Conservation (phyloP, 1,284 basidiomycete genomes). For the Ustilago curta region DNA sequence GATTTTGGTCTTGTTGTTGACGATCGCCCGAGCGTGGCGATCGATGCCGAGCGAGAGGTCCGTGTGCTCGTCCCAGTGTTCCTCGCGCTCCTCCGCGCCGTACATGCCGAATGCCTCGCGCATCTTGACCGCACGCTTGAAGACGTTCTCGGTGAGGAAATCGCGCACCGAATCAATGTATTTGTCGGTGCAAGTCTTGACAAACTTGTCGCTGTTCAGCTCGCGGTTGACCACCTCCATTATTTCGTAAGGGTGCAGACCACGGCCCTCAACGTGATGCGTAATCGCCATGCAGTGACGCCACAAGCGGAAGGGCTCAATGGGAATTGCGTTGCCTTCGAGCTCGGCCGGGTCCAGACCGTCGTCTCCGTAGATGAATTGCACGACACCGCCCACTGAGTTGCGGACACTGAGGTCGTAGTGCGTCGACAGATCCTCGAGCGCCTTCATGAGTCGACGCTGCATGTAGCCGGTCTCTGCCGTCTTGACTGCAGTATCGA, state of each 20-base stretch:
- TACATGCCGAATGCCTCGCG: slow-evolving; percentile 86
- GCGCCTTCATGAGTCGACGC: slow-evolving; percentile 96
- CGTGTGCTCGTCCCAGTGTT: slow-evolving; percentile 82
- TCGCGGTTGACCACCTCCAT: slow-evolving; percentile 79
- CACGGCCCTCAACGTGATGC: slow-evolving; percentile 70
- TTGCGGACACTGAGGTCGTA: slow-evolving; percentile 98
- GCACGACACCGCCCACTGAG: slow-evolving; percentile 94
- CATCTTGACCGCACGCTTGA: slow-evolving; percentile 77
- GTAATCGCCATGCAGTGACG: slow-evolving; percentile 82
- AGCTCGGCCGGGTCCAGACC: slow-evolving; percentile 95
- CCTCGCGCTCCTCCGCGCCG: slow-evolving; percentile 80
- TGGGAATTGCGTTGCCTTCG: slow-evolving; percentile 88
- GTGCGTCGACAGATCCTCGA: slow-evolving; percentile 96
- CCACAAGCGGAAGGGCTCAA: slow-evolving; percentile 80
- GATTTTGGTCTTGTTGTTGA: slow-evolving; percentile 91
- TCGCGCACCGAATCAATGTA: slow-evolving; percentile 82
- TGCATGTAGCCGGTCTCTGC: slow-evolving; percentile 99
- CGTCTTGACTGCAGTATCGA: slow-evolving; percentile 99
- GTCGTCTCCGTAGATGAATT: slow-evolving; percentile 97
- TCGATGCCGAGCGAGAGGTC: slow-evolving; percentile 83
- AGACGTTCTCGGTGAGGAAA: slow-evolving; percentile 81
- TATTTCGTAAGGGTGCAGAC: slow-evolving; percentile 89
- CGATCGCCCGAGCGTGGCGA: slow-evolving; percentile 73
- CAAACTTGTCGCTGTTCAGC: slow-evolving; percentile 72
- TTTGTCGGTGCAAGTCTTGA: slow-evolving; percentile 76